These are phyloP conservation scores for Alternaria conjuncta DNA, from an alignment of 2,329 filamentous ascomycete species.

Conservation along the genomic window DNA sequence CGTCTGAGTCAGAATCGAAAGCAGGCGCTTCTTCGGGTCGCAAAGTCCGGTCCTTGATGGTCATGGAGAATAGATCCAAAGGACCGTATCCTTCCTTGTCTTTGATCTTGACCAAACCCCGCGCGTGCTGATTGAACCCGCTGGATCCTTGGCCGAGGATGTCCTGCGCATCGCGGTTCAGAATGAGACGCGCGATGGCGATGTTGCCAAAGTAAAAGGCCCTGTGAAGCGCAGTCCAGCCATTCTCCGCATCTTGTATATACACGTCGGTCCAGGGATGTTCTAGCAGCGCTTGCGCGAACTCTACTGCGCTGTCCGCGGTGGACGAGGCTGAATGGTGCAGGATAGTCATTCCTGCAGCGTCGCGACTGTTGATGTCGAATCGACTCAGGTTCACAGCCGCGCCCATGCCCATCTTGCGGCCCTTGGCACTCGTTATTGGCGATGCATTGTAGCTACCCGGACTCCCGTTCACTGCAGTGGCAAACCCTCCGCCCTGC, in stretches of 20 bases:
- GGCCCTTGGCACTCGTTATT: slow-evolving; percentile 43
- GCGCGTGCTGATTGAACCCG: slow-evolving; percentile 66
- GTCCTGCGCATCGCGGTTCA: slow-evolving; percentile 77
- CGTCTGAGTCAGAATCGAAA: slow-evolving; percentile 60
- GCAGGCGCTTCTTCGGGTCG: slow-evolving; percentile 46
- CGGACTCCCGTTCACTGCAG: slow-evolving; percentile 55
- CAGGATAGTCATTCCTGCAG: slow-evolving; percentile 80
- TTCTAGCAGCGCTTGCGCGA: slow-evolving; percentile 79
- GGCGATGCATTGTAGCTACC: slow-evolving; percentile 56
- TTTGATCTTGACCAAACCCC: slow-evolving; percentile 89
- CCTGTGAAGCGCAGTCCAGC: slow-evolving; percentile 93
- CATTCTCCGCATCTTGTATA: slow-evolving; percentile 85
- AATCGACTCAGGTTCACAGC: slow-evolving; percentile 59
- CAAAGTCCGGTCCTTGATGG: slow-evolving; percentile 78
- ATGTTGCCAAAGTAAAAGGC: slow-evolving; percentile 90
- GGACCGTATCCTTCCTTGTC: slow-evolving; percentile 94
- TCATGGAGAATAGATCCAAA: slow-evolving; percentile 89
- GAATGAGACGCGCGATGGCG: slow-evolving; percentile 79
- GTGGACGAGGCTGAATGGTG: slow-evolving; percentile 83
- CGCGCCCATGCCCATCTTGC: slow-evolving; percentile 31
- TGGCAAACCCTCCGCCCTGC: slow-evolving; percentile 37
- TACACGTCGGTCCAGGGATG: slow-evolving; percentile 87
- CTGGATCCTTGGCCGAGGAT: slow-evolving; percentile 66
- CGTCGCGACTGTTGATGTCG: slow-evolving; percentile 86
- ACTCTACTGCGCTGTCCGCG: slow-evolving; percentile 71